A percentile compares a stretch with the other conserved stretches of the same genome.
Conservation (phyloP, 1,284 basidiomycete genomes). For the Microbotryomycetes sp. region DNA sequence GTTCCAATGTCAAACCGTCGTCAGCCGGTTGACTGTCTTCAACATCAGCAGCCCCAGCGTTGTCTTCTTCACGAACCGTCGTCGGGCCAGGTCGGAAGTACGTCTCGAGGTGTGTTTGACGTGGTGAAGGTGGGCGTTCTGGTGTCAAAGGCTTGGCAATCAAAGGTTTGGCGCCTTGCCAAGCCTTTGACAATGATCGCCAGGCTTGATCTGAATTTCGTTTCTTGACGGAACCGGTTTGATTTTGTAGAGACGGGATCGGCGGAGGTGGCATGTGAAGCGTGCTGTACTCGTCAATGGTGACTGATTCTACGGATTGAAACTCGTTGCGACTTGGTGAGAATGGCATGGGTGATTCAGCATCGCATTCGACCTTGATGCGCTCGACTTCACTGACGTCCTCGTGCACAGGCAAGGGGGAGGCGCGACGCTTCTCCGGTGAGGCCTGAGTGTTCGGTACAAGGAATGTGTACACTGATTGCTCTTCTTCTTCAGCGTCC, state of each 20-base stretch:
- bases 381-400: no score
- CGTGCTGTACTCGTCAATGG: no score
- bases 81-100: background rate
- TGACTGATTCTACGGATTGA: no score
- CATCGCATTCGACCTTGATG: background rate
- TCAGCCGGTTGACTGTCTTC: slow-evolving; percentile 1
- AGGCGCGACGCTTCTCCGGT: background rate
- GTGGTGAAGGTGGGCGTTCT: background rate
- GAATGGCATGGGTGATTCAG: no score
- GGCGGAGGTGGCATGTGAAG: no score
- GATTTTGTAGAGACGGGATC: no score
- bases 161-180: background rate
- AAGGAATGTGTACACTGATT: background rate
- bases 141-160: background rate
- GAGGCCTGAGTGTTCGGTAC: background rate
- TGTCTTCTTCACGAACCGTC: background rate
- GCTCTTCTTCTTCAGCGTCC: background rate
- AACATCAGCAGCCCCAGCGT: background rate
- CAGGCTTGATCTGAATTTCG: background rate
- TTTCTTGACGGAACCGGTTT: background rate
- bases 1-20: background rate
- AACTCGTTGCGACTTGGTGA: background rate
- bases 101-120: background rate
- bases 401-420: no score
- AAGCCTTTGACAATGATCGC: background rate